Evolutionary conservation across 2,329 filamentous ascomycete species (phyloP), one percentile per base, ranked within the genome.

Genomic region (Calonectria fujianensis): DNA sequence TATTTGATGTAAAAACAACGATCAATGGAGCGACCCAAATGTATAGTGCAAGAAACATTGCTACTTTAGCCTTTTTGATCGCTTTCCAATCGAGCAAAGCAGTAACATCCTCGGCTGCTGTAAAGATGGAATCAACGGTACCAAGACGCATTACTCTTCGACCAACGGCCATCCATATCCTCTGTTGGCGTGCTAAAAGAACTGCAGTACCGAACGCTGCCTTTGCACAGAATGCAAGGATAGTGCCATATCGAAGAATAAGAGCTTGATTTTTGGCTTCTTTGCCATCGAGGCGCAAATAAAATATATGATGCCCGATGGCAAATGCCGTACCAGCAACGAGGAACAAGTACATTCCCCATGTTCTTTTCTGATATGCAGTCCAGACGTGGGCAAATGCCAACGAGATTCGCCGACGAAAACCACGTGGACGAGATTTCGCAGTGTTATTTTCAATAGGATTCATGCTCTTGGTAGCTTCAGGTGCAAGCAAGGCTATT

Each of bases 201-300:
- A 78, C 75, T 6, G 78, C 76, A 29, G 75, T 70, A 3, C 78
- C 67, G 16, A 80, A 76, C 35, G 73, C 76, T 7, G 79, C 79
- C 45, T 80, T 80, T 6, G 79, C 76, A n/a, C 80, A 50, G 29
- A 80, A 80, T 3, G 79, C 79, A 14, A 80, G 68, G 59, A 69
- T 32, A 0, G 51, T 77, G 0, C 77, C 73, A 1, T 76, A 78
- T 5, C 51, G 51, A 11, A 31, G 51, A 3, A 54, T 54, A 24
- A 57, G 24, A 4, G 65, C 45, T 9, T 68, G 65, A 16, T 32
- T 5, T 7, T 41, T 57, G 24, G 51, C 65, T 24, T 68, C 65
- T 31, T 45, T 31, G 9, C 32, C 24, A 20, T 45, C 7, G 27
- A 57, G 65, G 10, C 6, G 39, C 35, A 9, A 32, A 37, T 68